Evolutionary conservation across 2,329 filamentous ascomycete genomes (phyloP).

Genomic region (Tolypocladium inflatum): DNA sequence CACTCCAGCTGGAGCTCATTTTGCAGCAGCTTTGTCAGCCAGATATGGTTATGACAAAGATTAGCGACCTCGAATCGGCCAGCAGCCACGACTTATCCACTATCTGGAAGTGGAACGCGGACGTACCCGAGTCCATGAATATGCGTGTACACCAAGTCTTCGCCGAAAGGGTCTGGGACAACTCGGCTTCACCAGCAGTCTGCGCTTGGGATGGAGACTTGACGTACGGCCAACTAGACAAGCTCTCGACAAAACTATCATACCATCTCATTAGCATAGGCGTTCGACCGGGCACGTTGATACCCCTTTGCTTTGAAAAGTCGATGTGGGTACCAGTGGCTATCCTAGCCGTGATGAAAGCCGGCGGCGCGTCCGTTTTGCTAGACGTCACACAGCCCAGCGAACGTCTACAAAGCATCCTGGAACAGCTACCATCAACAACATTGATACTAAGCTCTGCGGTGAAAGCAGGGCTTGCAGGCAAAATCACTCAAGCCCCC

Average conservation of each 20-base stretch:
- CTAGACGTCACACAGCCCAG: conserved; percentile 5
- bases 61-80: background rate
- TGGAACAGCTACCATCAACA: background rate
- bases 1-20: background rate
- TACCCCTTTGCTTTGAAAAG: conserved; percentile 24
- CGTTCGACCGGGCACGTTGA: conserved; percentile 12
- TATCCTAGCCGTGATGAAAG: conserved; percentile 22
- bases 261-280: conserved; percentile 4
- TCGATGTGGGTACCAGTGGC: conserved; percentile 20
- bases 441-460: conserved; percentile 4
- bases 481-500: background rate
- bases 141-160: conserved; percentile 12
- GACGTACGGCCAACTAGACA: conserved; percentile 11
- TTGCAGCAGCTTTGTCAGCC: background rate
- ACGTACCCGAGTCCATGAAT: conserved; percentile 2
- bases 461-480: conserved; percentile 5
- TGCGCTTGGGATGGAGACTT: conserved; percentile 15
- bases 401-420: conserved; percentile 2
- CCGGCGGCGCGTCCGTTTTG: conserved; percentile 13
- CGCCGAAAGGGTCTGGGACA: conserved; percentile 1
- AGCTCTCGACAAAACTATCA: conserved; percentile 3
- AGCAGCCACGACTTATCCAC: background rate
- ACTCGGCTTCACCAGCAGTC: conserved; percentile 8
- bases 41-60: background rate
- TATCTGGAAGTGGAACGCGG: conserved; percentile 11